Base-by-base conservation (phyloP, 2,329 filamentous ascomycete genomes). In the Talaromyces atroroseus region DNA sequence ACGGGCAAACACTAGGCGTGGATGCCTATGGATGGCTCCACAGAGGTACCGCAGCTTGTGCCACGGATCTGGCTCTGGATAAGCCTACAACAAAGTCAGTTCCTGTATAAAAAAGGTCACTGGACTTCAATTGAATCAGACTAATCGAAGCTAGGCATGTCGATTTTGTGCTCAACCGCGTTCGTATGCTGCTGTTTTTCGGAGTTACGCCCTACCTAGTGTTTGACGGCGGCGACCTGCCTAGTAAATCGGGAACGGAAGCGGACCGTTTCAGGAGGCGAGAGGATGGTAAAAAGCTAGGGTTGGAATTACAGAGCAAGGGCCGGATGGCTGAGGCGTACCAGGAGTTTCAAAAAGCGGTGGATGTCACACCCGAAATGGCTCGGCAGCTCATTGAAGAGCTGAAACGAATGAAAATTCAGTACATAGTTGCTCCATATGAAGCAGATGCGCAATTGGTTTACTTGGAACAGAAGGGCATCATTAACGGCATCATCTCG, bases 21-120 rank as follows among this genome's bases (percentile, higher is more conserved):
- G 94, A 99, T 72, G 92, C 89, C 57, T 99, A 99, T 80, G 94
- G 92, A 70, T 99, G 95, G 94, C 85, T 99, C 55, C 94, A 99
- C 73, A 87, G 94, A 63, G 95, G 92, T 54, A 91, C 91, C 48
- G 86, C 95, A 62, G 83, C 89, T 50, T 97, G 92, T 76, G 90
- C 92, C 61, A 84, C 94, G 66, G 94, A 97, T 66, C 82, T 99
- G 60, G 94, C 91, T 36, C 82, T 92, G 65, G 90, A 84, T 65
- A 94, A 90, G 70, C 91, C 90, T 14, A 97, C 92, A 0, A 86
- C 83, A 54, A 95, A 90, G 89, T 95, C 79, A 68, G 82, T 74
- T 16, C 40, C 34, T n/a, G 11, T 21, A 14, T 6, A 24, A 18
- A 2, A 1, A 12, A 32, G 18, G 26, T 47, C 18, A 44, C 49